Conservation (phyloP, 129 eudicot genomes). For the Rutidosis leptorrhynchoides region DNA sequence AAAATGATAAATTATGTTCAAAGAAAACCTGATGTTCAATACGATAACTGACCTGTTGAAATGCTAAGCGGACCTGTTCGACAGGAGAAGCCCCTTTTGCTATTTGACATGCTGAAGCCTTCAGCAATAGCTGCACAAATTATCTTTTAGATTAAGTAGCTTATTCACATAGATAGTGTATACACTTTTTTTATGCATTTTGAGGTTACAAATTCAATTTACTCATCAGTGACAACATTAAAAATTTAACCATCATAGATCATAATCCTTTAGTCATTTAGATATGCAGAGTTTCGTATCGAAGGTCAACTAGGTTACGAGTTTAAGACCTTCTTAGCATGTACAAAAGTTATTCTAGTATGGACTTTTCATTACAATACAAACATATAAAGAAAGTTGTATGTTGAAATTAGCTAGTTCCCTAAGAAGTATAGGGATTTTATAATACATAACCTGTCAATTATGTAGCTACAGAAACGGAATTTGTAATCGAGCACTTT, state of each 20-base stretch:
- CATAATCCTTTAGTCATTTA: neutral
- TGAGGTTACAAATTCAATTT: neutral
- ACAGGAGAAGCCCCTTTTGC: slow-evolving; percentile 65
- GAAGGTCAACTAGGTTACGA: neutral
- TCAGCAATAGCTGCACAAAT: slow-evolving; percentile 61
- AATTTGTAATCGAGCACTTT: neutral
- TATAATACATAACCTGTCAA: neutral
- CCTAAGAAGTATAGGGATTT: neutral
- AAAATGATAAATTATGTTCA: neutral
- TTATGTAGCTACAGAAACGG: neutral
- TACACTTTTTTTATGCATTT: neutral
- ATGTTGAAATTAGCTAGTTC: neutral
- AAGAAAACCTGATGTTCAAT: slow-evolving; percentile 2
- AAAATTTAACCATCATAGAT: neutral
- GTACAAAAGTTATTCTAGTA: neutral
- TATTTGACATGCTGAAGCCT: slow-evolving; percentile 71
- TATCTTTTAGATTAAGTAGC: slow-evolving; percentile 8
- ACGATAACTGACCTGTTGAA: slow-evolving; percentile 72
- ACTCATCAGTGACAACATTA: neutral
- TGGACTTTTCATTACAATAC: slow-evolving; percentile 8
- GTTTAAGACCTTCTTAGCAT: neutral
- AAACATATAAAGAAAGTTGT: neutral
- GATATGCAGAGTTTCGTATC: neutral
- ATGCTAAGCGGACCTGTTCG: slow-evolving; percentile 67
- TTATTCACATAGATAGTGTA: neutral